Base-by-base conservation (phyloP, 192 early-diverging fungal genomes). In the Geranomyces michiganensis region DNA sequence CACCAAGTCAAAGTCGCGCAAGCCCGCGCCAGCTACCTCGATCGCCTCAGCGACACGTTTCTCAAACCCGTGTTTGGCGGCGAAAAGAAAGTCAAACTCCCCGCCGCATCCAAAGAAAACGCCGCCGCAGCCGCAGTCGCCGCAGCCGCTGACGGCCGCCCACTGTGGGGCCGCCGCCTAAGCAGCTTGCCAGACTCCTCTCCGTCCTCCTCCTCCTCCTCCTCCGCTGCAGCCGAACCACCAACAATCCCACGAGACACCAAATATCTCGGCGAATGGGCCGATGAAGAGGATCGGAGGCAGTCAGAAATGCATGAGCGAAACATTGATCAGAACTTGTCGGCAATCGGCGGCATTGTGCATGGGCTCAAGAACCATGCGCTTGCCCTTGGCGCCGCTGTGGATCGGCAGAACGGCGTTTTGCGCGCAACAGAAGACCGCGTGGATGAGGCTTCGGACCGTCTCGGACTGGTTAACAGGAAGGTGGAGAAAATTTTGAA, bases 171-270 rank as follows among this genome's bases (percentile, higher is more conserved):
- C 14, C 59, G 62, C 1, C 59, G 70, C 10, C 1, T 43, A 19
- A 71, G 70, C 61, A 71, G 70, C 49, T 31, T 71, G 14, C 70
- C 70, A 22, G 70, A 71, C 15, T 31, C n/a, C 6, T 26, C 15
- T n/a, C 56, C 41, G 26, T 12, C 14, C 17, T 19, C 65, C 19
- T 17, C 24, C 65, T 56, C 55, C 9, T n/a, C 19, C 4, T 5
- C 8, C 22, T 1, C n/a, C 27, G 27, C 21, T 32, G 17, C 33
- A 13, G 15, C n/a, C n/a, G 29, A 63, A 44, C 47, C 22, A n/a
- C n/a, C 49, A 46, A 26, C n/a, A 22, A 10, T 19, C 41, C 31
- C 31, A 14, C 36, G 36, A 41, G 5, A 41, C 36, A 41, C 10
- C 36, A 41, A 53, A 3, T 30, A 49, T n/a, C 41, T 71, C 44